These are phyloP conservation scores for Vaccinium vitisidaea DNA, from an alignment of 148 eudicot species.

Conservation along the genomic window DNA sequence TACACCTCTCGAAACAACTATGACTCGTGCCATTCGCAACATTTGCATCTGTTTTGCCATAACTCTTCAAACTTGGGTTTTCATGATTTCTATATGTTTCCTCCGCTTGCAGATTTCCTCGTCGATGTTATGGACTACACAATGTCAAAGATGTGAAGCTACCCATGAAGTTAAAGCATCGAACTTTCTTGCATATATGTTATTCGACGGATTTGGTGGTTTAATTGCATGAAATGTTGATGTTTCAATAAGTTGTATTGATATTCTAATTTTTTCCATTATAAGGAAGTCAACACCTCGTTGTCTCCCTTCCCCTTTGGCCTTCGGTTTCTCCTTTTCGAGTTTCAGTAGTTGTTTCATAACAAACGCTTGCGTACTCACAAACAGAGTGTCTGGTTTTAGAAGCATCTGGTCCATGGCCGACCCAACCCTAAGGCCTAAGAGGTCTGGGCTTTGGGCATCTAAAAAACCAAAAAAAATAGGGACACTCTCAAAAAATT, in stretches of 20 bases:
- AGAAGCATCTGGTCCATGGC: background rate
- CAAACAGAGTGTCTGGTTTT: background rate
- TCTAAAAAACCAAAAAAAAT: too few species aligned
- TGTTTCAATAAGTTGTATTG: background rate
- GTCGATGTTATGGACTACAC: conserved; percentile 54
- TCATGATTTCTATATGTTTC: background rate
- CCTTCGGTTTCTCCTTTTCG: background rate
- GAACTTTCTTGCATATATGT: background rate
- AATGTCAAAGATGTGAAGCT: conserved; percentile 45
- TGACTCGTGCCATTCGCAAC: background rate
- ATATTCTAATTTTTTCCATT: background rate
- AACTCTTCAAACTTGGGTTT: background rate
- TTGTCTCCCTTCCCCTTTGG: conserved; percentile 39
- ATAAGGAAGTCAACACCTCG: conserved; percentile 69
- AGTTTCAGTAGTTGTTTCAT: background rate
- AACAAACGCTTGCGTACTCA: background rate
- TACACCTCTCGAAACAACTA: background rate
- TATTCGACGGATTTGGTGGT: background rate
- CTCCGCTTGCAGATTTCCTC: conserved; percentile 41
- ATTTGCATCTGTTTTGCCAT: background rate
- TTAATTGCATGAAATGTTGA: background rate
- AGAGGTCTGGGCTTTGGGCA: too few species aligned
- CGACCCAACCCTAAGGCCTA: too few species aligned
- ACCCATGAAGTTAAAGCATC: background rate
- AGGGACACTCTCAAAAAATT: too few species aligned